phyloP scores from a whole-genome alignment of 371 early-diverging fungal genomes.

The Smittium mucronatum region DNA sequence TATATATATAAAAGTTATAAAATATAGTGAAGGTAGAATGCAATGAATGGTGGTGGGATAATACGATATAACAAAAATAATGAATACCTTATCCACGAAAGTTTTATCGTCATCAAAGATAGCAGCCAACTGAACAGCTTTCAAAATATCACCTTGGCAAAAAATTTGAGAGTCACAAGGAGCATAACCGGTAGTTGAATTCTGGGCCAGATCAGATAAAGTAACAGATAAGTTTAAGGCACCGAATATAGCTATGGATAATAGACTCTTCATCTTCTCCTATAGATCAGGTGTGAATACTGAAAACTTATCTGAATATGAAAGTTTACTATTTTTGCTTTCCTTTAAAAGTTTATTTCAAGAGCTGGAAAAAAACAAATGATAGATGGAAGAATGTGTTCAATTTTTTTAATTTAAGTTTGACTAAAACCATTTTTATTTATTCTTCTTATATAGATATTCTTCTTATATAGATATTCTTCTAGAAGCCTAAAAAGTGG shows the following conservation, averaged over 20 bases:
- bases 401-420: too few species aligned
- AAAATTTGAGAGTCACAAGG: conserved; percentile 53
- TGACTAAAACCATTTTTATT: too few species aligned
- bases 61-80: background rate
- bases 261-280: background rate
- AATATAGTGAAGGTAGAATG: background rate
- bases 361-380: too few species aligned
- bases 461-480: too few species aligned
- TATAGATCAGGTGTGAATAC: too few species aligned
- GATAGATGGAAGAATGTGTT: too few species aligned
- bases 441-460: too few species aligned
- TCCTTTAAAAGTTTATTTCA: too few species aligned
- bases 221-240: background rate
- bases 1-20: background rate
- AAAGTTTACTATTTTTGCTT: too few species aligned
- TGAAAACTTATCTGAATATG: too few species aligned
- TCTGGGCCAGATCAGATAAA: background rate
- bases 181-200: background rate
- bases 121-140: conserved; percentile 43
- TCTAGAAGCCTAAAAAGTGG: too few species aligned
- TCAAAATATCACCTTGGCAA: conserved; percentile 49
- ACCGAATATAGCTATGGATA: background rate
- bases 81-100: conserved; percentile 33
- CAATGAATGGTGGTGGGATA: background rate
- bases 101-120: conserved; percentile 58